Percentiles rank a stretch among this genome's conserved stretches.
phyloP scores from a whole-genome alignment of 768 basidiomycete species.

The Trametes maxima region DNA sequence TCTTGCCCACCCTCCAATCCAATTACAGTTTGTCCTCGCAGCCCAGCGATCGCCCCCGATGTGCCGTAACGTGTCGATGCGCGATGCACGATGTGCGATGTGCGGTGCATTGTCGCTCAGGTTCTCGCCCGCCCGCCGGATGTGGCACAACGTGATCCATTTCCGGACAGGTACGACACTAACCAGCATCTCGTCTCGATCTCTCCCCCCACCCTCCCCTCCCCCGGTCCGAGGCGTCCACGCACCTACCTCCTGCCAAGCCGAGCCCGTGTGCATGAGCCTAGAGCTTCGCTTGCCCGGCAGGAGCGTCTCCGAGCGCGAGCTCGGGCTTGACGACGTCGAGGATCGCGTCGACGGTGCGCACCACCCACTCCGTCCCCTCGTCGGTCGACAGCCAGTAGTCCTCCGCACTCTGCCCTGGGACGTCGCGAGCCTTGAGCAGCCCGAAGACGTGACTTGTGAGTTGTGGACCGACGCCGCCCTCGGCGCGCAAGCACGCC shows the following conservation, averaged over 20 bases:
- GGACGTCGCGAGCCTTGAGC: slow-evolving; percentile 73
- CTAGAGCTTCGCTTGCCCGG: slow-evolving; percentile 60
- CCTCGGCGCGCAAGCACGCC: slow-evolving; percentile 83
- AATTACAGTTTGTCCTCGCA: slow-evolving; percentile 10
- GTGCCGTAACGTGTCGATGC: slow-evolving; percentile 18
- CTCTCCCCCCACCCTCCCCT: slow-evolving; percentile 2
- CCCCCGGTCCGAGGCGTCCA: not conserved
- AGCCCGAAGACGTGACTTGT: slow-evolving; percentile 89
- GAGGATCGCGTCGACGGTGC: slow-evolving; percentile 78
- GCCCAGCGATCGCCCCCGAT: slow-evolving; percentile 19
- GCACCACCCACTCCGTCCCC: slow-evolving; percentile 87
- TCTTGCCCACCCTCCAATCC: not conserved
- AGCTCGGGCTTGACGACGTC: slow-evolving; percentile 59
- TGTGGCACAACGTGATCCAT: slow-evolving; percentile 13
- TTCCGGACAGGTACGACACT: slow-evolving; percentile 2
- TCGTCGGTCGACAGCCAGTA: slow-evolving; percentile 83
- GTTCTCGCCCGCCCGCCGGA: slow-evolving; percentile 1
- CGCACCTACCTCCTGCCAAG: not conserved
- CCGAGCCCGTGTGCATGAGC: not conserved
- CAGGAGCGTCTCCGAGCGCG: slow-evolving; percentile 36
- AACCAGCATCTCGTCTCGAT: slow-evolving; percentile 10
- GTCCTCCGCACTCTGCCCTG: slow-evolving; percentile 68
- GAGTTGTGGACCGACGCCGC: slow-evolving; percentile 83
- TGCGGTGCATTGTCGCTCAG: too few species aligned
- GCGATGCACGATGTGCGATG: slow-evolving; percentile 1